Evolutionary conservation across 1,284 basidiomycete genomes (phyloP), one percentile per base, ranked within the genome.

Genomic region (Cystobasidium pallidum): DNA sequence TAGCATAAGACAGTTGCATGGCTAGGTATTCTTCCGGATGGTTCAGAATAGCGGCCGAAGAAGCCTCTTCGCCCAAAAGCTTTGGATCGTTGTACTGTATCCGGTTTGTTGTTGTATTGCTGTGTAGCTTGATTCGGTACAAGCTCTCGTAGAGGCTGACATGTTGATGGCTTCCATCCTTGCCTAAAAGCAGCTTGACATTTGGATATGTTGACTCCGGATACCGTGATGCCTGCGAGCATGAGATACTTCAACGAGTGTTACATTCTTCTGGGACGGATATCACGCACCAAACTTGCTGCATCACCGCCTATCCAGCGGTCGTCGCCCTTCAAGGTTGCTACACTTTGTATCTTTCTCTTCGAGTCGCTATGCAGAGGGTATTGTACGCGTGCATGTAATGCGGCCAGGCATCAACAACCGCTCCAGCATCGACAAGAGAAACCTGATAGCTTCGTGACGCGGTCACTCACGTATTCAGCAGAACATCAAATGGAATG

Each of bases 1-100:
- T 91, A 78, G 94, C 87, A 82, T 98, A 96, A 7, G 89, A 86
- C 73, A 99, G 85, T 82, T 99, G 91, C 89, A 97, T 95, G 4
- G 89, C 96, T 47, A 97, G 85, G 54, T 98, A 87, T 80, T 97
- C 95, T 79, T 98, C 94, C 21, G 90, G 88, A 24, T 86, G 21
- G 39, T 57, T 71, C 17, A 70, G 26, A 21, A 57, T 28, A 10
- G 19, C 51, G 10, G 11, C 63, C 3, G 74, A 67, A 0, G 58
- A 57, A 10, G 43, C 55, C 0, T 84, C 84, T 72, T 84, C 87
- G 73, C 81, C 83, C 52, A 88, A 80, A 36, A 82, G 84, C 65
- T 86, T 86, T 1, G 89, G 91, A 41, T 84, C 84, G 62, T 89
- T 86, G 8, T 63, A 63, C 21, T 36, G 43, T 10, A 47, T 61